phyloP scores from a whole-genome alignment of 345 rosid species.

The Orychophragmus violaceus region DNA sequence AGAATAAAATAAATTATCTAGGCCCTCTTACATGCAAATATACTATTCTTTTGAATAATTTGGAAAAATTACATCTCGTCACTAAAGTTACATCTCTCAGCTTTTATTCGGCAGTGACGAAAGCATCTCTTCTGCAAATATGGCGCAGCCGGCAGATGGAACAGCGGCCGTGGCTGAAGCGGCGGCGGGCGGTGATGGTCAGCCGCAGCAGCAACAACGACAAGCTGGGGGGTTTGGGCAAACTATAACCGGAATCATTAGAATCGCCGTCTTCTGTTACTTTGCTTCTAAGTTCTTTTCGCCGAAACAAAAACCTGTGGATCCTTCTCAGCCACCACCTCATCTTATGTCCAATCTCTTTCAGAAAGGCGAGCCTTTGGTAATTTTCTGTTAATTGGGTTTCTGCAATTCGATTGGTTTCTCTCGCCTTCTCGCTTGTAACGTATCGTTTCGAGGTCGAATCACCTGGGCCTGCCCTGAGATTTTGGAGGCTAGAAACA shows the following conservation, averaged over 20 bases:
- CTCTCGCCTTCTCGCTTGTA: background rate
- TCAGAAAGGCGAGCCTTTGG: constrained; percentile 77
- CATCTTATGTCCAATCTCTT: constrained; percentile 66
- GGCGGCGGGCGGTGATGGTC: constrained; percentile 32
- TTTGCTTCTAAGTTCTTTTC: constrained; percentile 85
- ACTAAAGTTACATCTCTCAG: background rate
- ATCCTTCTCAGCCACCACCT: constrained; percentile 40
- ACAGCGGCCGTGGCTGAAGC: constrained; percentile 31
- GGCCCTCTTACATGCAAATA: constrained; percentile 3
- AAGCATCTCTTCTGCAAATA: constrained; percentile 18
- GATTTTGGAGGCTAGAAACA: no score
- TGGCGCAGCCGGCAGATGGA: constrained; percentile 48
- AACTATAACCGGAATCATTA: constrained; percentile 60
- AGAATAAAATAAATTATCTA: background rate
- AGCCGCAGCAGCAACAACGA: constrained; percentile 40
- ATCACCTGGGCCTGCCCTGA: no score
- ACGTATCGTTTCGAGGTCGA: background rate
- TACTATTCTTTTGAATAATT: constrained; percentile 7
- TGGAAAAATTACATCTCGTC: background rate
- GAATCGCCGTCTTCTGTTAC: constrained; percentile 88
- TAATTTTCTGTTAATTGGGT: constrained; percentile 14
- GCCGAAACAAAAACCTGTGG: constrained; percentile 56
- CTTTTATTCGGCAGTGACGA: constrained; percentile 12
- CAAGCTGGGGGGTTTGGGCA: constrained; percentile 66
- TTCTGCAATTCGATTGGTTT: background rate